Base-by-base conservation (phyloP, 768 basidiomycete genomes). In the Tremella yokohamensis region DNA sequence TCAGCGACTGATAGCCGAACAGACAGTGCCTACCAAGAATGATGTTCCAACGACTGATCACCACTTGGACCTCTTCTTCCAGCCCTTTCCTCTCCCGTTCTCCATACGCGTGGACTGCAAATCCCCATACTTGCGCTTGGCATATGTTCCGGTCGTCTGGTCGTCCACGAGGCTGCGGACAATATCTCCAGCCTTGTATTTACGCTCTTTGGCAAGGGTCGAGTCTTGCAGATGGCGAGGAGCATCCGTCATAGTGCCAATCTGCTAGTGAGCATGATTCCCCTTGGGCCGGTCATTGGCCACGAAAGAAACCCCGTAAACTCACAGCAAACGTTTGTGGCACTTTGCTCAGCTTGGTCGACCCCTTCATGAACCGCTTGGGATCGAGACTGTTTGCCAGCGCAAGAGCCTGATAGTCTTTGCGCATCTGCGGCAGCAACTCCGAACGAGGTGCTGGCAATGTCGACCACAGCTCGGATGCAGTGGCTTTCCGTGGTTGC, bases 281-380 rank as follows among this genome's bases (percentile, higher is more conserved):
- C 39, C 39, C 12, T 40, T 40, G 18, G 18, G 18, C 18, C 39
- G 39, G 39, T 11, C 39, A n/a, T n/a, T n/a, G n/a, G n/a, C 18
- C 39, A 40, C 12, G 39, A 40, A 40, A 40, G 39, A 40, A 11
- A 40, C 18, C 39, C 22, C 16, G 37, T 39, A 34, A 24, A 70
- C 71, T 69, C 54, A 75, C 74, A 29, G 72, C 73, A 59, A 76
- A 76, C 18, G 45, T 56, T 50, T 76, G 71, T 4, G 75, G 75
- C 3, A 76, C 62, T 51, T 67, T 70, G 48, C 57, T 62, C 8
- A 62, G 53, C 54, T 63, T 66, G 34, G 57, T 65, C 11, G 64
- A 63, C 39, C 75, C 75, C 55, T 74, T 74, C 73, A 76, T 74
- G 62, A 76, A 76, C 47, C 75, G 45, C 59, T 76, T 76, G 0